A percentile compares a stretch with the other conserved stretches of the same genome.
Evolutionary conservation across 148 eudicot genomes (phyloP).

Genomic region (Pouteria glomerata): DNA sequence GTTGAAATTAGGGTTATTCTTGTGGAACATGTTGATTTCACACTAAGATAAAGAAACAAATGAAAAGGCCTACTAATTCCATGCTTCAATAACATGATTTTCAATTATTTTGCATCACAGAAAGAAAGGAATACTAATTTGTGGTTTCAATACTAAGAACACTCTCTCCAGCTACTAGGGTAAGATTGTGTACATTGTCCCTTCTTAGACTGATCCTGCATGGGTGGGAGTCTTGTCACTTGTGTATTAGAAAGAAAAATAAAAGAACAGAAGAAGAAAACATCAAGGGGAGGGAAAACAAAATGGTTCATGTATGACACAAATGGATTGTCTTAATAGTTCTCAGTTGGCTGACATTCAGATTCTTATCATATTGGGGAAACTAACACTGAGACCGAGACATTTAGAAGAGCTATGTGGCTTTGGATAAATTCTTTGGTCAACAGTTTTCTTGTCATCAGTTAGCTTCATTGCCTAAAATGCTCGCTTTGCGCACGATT

Average conservation of each 20-base stretch:
- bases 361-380: neutral
- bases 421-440: too few species aligned
- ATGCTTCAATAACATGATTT: neutral
- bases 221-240: too few species aligned
- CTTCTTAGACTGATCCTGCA: too few species aligned
- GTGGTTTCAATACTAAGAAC: too few species aligned
- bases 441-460: neutral
- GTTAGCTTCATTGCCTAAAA: neutral
- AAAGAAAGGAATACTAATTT: neutral
- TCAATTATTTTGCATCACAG: neutral
- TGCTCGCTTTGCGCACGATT: neutral
- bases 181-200: too few species aligned
- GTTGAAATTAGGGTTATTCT: neutral
- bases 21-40: neutral
- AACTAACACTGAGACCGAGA: neutral
- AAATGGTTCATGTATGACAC: neutral
- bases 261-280: too few species aligned
- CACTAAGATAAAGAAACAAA: neutral
- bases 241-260: too few species aligned
- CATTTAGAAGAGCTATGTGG: neutral
- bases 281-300: neutral
- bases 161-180: too few species aligned
- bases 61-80: neutral
- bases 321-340: neutral
- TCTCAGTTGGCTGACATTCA: neutral